These are phyloP conservation scores for Physaria fendleri DNA, from an alignment of 345 rosid species.

Conservation along the genomic window DNA sequence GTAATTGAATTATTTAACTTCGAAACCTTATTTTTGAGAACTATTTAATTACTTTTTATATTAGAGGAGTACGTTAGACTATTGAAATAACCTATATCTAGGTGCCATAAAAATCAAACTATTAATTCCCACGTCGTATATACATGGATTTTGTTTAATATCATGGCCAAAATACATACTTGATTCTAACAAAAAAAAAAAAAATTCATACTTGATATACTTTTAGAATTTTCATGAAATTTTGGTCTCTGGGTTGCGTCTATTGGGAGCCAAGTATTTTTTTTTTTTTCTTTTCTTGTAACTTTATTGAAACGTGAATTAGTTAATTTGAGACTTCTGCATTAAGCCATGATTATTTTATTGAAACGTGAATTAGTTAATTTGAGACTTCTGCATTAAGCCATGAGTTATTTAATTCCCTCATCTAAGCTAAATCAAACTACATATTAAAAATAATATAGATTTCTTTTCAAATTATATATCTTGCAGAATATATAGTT, in stretches of 20 bases:
- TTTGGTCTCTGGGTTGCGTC: slow-evolving; percentile 15
- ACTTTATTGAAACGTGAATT: slow-evolving; percentile 24
- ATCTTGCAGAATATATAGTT: background rate
- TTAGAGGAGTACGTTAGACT: background rate
- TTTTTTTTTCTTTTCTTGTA: background rate
- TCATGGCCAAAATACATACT: background rate
- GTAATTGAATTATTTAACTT: background rate
- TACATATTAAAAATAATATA: background rate
- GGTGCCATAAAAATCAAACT: background rate
- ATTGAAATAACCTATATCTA: background rate
- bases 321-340: slow-evolving; percentile 16
- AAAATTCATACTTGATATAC: too few relatives aligned
- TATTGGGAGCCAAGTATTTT: slow-evolving; percentile 25
- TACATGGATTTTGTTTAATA: background rate
- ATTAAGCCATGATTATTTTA: slow-evolving; percentile 24
- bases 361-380: slow-evolving; percentile 18
- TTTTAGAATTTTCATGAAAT: too few relatives aligned
- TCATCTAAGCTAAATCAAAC: background rate
- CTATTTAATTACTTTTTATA: background rate
- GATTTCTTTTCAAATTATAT: background rate
- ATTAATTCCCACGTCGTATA: background rate
- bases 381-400: slow-evolving; percentile 23
- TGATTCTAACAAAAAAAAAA: too few relatives aligned
- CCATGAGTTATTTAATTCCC: slow-evolving; percentile 2
- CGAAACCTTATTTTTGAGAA: background rate